These are phyloP conservation scores for Citrus sinensis DNA, from an alignment of 345 rosid species.

Conservation along the genomic window DNA sequence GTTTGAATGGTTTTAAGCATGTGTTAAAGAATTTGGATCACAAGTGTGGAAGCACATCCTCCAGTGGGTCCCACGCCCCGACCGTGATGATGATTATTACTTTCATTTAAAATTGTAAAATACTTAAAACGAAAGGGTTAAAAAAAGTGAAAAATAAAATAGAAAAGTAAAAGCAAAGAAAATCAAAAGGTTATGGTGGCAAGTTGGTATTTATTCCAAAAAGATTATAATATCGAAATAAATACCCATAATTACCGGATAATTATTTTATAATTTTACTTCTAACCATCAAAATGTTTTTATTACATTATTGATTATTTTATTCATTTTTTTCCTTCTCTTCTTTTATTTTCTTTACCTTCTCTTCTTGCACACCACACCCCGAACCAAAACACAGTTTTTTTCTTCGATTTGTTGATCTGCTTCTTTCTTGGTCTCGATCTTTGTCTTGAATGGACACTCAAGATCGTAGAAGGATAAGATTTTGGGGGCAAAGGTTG, in stretches of 20 bases:
- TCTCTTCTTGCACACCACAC: slow-evolving; percentile 42
- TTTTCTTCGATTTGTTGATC: slow-evolving; percentile 86
- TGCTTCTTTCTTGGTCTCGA: slow-evolving; percentile 50
- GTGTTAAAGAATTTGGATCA: slow-evolving; percentile 50
- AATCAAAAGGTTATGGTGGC: background rate
- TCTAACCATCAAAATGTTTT: slow-evolving; percentile 5
- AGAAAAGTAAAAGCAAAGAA: background rate
- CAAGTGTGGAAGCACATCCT: slow-evolving; percentile 40
- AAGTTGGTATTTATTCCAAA: background rate
- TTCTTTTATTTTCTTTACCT: slow-evolving; percentile 36
- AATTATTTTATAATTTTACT: slow-evolving; percentile 2
- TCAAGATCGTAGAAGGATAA: slow-evolving; percentile 43
- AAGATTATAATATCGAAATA: slow-evolving; percentile 20
- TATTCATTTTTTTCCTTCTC: background rate
- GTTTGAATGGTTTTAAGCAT: slow-evolving; percentile 20
- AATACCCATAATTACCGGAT: slow-evolving; percentile 19
- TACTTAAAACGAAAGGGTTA: background rate
- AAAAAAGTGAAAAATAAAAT: background rate
- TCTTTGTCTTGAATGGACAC: slow-evolving; percentile 48
- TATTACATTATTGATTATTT: background rate
- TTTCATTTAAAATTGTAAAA: slow-evolving; percentile 13
- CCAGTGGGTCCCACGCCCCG: slow-evolving; percentile 35
- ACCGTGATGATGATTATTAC: slow-evolving; percentile 37
- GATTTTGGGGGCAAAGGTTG: slow-evolving; percentile 23
- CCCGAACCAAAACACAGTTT: slow-evolving; percentile 20